Percentiles rank a stretch among this genome's conserved stretches.
Conservation (phyloP, 345 rosid species). For the Gossypioides kirkii region DNA sequence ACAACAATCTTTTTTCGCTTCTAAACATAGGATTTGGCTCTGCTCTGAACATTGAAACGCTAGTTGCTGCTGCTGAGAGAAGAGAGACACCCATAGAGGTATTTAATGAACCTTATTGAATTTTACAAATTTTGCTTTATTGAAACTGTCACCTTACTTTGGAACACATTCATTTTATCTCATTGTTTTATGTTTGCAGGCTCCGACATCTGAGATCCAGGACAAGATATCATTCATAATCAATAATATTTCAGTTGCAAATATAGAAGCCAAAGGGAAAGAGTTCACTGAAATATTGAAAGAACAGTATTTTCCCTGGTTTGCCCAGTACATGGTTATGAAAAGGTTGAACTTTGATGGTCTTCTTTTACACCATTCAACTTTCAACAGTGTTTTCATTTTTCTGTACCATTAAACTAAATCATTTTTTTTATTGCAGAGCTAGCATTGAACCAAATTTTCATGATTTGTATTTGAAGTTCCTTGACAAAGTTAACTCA, state of each 20-base stretch:
- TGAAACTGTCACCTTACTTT: neutral
- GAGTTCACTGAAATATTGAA: slow-evolving; percentile 74
- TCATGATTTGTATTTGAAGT: slow-evolving; percentile 91
- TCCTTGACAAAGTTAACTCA: slow-evolving; percentile 80
- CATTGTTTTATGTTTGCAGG: slow-evolving; percentile 35
- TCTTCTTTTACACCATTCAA: neutral
- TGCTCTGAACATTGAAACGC: slow-evolving; percentile 91
- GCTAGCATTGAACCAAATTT: slow-evolving; percentile 98
- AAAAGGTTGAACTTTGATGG: slow-evolving; percentile 51
- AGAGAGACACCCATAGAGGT: slow-evolving; percentile 77
- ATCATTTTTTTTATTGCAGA: slow-evolving; percentile 34
- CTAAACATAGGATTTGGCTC: slow-evolving; percentile 79
- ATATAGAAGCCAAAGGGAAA: slow-evolving; percentile 76
- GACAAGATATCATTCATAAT: slow-evolving; percentile 88
- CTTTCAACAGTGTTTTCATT: neutral
- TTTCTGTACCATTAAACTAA: neutral
- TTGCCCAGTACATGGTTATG: slow-evolving; percentile 99
- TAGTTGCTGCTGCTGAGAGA: slow-evolving; percentile 95
- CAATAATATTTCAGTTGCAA: slow-evolving; percentile 75
- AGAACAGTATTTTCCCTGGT: slow-evolving; percentile 88
- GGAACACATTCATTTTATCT: neutral
- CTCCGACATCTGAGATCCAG: slow-evolving; percentile 77
- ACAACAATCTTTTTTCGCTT: neutral
- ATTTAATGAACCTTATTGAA: slow-evolving; percentile 11
- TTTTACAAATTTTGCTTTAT: neutral